Evolutionary conservation across 108 stramenopile species (phyloP).

Genomic region (Nitzschia putrida): DNA sequence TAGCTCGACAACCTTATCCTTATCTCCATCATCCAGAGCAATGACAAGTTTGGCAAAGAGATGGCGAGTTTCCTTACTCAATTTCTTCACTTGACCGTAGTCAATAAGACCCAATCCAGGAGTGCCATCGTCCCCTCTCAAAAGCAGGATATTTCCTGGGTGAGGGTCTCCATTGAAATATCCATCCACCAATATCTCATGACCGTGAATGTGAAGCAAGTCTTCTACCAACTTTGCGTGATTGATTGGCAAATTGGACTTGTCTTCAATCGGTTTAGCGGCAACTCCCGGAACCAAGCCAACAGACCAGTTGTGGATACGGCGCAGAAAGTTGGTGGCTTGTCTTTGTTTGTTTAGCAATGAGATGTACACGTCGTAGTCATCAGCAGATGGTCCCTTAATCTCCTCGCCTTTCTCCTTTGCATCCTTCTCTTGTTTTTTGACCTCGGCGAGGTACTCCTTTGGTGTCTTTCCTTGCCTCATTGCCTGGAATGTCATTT

Average conservation of each 20-base stretch:
- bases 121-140: constrained; percentile 60
- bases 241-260: constrained; percentile 68
- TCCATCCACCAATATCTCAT: constrained; percentile 73
- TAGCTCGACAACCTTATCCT: constrained; percentile 46
- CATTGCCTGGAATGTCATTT: constrained; percentile 53
- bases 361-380: constrained; percentile 62
- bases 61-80: constrained; percentile 66
- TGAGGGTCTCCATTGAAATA: constrained; percentile 78
- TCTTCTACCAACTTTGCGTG: constrained; percentile 85
- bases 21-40: constrained; percentile 74
- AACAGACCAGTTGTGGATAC: constrained; percentile 57
- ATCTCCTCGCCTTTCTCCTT: constrained; percentile 52
- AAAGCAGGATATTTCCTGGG: constrained; percentile 70
- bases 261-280: constrained; percentile 43
- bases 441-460: constrained; percentile 40
- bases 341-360: constrained; percentile 56
- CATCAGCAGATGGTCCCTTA: constrained; percentile 56
- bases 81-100: constrained; percentile 79
- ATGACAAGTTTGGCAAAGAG: constrained; percentile 70
- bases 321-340: constrained; percentile 40
- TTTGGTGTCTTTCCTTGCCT: constrained; percentile 47
- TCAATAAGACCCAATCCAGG: constrained; percentile 83
- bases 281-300: constrained; percentile 62
- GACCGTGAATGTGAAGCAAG: constrained; percentile 70
- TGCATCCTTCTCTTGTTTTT: constrained; percentile 40